phyloP scores from a whole-genome alignment of 352 stramenopile species.

The Globisporangium recalcitrans region DNA sequence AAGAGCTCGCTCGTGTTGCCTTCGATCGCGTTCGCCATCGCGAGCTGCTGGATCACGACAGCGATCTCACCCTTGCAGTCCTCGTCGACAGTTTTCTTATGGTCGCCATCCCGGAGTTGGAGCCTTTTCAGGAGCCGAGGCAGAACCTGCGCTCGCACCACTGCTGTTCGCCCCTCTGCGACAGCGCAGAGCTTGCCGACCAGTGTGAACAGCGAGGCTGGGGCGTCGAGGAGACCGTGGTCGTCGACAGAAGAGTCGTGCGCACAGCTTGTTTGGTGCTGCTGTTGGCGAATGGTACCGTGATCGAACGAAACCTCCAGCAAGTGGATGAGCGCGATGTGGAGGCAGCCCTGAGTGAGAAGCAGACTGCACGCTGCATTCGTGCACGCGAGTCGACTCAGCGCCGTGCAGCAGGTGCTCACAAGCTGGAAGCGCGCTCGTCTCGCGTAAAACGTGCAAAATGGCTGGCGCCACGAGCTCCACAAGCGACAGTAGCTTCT shows the following conservation, averaged over 20 bases:
- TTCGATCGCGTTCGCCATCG: constrained; percentile 50
- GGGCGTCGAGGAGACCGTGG: constrained; percentile 43
- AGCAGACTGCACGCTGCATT: constrained; percentile 43
- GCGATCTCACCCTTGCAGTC: constrained; percentile 67
- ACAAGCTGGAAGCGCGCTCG: constrained; percentile 30
- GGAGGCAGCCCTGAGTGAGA: constrained; percentile 45
- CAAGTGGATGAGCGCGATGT: constrained; percentile 52
- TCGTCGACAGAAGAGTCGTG: constrained; percentile 36
- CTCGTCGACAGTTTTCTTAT: constrained; percentile 23
- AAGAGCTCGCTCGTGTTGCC: constrained; percentile 70
- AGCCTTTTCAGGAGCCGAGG: constrained; percentile 69
- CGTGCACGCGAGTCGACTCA: constrained; percentile 61
- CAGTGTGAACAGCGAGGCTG: constrained; percentile 57
- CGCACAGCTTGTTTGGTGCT: constrained; percentile 14
- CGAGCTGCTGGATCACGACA: constrained; percentile 40
- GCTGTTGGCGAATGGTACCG: background rate
- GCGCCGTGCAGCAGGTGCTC: constrained; percentile 42
- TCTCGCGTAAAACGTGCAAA: constrained; percentile 53
- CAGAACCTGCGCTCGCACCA: constrained; percentile 60
- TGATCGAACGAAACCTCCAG: constrained; percentile 34
- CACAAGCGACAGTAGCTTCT: constrained; percentile 45
- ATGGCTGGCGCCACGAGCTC: constrained; percentile 48
- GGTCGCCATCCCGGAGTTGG: constrained; percentile 26
- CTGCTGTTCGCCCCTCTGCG: constrained; percentile 39
- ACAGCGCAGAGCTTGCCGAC: constrained; percentile 60